A percentile compares a stretch with the other conserved stretches of the same genome.
Conservation (phyloP, 257 asterid genomes). For the Vinca minor region DNA sequence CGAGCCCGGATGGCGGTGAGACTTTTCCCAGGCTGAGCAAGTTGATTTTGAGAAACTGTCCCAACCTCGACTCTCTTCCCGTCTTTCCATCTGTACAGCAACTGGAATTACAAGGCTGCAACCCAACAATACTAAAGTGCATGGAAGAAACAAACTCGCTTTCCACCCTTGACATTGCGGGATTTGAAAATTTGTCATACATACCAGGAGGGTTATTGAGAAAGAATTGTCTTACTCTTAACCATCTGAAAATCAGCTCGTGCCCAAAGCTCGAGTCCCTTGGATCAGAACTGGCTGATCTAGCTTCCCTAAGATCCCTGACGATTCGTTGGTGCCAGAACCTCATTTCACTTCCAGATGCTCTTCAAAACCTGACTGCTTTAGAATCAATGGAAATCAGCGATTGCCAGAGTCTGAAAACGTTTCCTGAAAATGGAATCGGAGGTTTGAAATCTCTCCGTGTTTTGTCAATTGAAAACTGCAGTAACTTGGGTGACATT, state of each 20-base stretch:
- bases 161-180: constrained; percentile 13
- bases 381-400: constrained; percentile 20
- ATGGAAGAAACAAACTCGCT: constrained; percentile 17
- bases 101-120: constrained; percentile 17
- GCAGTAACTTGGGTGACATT: constrained; percentile 13
- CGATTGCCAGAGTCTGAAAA: constrained; percentile 13
- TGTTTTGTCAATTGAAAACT: constrained; percentile 18
- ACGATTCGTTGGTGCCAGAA: constrained; percentile 19
- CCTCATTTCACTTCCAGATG: constrained; percentile 12
- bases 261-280: constrained; percentile 13
- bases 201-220: constrained; percentile 12
- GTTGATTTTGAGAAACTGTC: constrained; percentile 21
- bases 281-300: constrained; percentile 12
- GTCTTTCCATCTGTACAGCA: constrained; percentile 19
- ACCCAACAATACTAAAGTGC: constrained; percentile 15
- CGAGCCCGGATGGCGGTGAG: not conserved
- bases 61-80: constrained; percentile 18
- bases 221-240: constrained; percentile 16
- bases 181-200: constrained; percentile 3
- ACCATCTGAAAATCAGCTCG: constrained; percentile 15
- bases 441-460: constrained; percentile 19
- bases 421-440: constrained; percentile 14
- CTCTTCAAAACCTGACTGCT: constrained; percentile 12
- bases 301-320: constrained; percentile 14
- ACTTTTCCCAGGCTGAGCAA: constrained; percentile 17